Evolutionary conservation across 2,329 filamentous ascomycete genomes (phyloP), one percentile per base, ranked within the genome.

Genomic region (Phialemonium atrogriseum): DNA sequence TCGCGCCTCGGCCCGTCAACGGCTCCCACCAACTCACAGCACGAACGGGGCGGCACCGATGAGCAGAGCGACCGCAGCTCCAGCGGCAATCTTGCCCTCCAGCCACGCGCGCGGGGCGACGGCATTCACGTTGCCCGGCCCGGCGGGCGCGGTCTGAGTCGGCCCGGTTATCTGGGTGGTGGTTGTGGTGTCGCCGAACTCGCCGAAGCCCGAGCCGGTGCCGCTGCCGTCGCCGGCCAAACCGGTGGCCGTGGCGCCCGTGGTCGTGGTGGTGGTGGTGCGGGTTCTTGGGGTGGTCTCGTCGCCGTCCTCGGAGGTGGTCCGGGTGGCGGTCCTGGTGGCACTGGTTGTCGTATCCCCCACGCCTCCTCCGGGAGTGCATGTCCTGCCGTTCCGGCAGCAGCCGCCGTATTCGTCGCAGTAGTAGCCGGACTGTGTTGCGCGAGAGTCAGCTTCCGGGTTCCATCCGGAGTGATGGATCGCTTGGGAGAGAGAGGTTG

Each of bases 361-460:
- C 5, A 16, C 19, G 7, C 24, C 22, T n/a, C 21, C 18, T 11
- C 29, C 18, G 7, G 20, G 18, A 16, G n/a, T 32, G 25, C 38
- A 38, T 8, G 35, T 38, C 25, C 27, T 18, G 6, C 39, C 36
- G 23, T 34, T 30, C 5, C 15, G 25, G 33, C 36, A 41, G 33
- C 33, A 36, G 27, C 30, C 34, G 14, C 16, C 23, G 25, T 12
- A n/a, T 10, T 27, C 12, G 24, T 32, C 15, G 24, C 35, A 38
- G 31, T 38, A 38, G 24, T 29, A 34, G 8, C 38, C 35, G 3
- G 26, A 19, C 32, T 38, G 32, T 14, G 15, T 24, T 9, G 7
- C 8, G 7, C 22, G 14, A 17, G 10, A 9, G 22, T 22, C n/a
- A 20, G 13, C n/a, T 4, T 7, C 8, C 20, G 16, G 9, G 2